Evolutionary conservation across 176 grass and related monocot species (phyloP).

Genomic region (Musa itinerans): DNA sequence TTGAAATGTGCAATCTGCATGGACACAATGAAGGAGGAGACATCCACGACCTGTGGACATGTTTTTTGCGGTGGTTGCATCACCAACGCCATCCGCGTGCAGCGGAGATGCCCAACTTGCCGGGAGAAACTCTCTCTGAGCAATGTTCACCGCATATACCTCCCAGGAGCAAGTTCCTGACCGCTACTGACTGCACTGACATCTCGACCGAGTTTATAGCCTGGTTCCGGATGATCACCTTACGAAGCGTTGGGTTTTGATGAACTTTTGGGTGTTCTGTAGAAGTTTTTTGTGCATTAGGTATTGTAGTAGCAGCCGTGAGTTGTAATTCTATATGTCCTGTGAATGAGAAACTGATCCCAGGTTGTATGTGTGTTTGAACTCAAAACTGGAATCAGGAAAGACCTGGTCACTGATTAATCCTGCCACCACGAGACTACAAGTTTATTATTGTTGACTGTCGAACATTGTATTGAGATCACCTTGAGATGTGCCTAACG

Average conservation of each 20-base stretch:
- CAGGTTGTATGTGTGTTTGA: neutral
- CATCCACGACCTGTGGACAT: conserved; percentile 12
- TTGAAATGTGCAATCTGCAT: conserved; percentile 17
- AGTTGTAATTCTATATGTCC: neutral
- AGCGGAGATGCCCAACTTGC: conserved; percentile 16
- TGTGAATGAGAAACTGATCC: neutral
- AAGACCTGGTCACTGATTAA: neutral
- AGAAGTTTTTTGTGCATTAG: neutral
- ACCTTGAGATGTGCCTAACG: neutral
- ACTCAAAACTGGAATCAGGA: neutral
- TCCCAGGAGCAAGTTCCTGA: conserved; percentile 14
- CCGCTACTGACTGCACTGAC: neutral
- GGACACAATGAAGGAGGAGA: conserved; percentile 16
- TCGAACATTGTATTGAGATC: neutral
- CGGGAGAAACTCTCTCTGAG: neutral
- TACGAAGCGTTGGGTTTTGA: neutral
- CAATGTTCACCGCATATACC: conserved; percentile 17
- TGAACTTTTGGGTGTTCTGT: too few species aligned
- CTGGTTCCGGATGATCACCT: neutral
- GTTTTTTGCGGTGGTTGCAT: conserved; percentile 17
- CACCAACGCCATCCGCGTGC: conserved; percentile 1
- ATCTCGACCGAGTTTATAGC: neutral
- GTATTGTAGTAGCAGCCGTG: neutral
- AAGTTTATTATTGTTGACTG: neutral
- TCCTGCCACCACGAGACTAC: too few species aligned